Evolutionary conservation across 176 grass and related monocot genomes (phyloP).

Genomic region (Chrysopogon serrulatus): DNA sequence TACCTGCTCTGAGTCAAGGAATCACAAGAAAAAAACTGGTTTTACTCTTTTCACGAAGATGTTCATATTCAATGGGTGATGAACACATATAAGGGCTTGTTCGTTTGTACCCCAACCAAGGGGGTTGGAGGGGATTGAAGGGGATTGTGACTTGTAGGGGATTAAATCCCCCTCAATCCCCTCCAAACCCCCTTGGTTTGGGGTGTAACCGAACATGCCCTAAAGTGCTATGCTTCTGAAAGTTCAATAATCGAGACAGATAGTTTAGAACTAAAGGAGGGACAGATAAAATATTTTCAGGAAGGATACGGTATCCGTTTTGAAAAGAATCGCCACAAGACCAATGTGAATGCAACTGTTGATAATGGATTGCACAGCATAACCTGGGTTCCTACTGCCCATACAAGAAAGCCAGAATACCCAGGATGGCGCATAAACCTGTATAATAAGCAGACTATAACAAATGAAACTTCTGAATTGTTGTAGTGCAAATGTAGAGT

Average conservation of each 20-base stretch:
- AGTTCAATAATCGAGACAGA: not conserved
- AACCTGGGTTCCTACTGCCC: conserved; percentile 89
- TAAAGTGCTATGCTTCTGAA: not conserved
- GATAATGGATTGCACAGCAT: conserved; percentile 94
- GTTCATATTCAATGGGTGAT: not conserved
- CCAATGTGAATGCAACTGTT: conserved; percentile 44
- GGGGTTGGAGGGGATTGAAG: too few relatives aligned
- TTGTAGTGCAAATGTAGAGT: not conserved
- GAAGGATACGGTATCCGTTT: conserved; percentile 88
- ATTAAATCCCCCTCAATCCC: too few relatives aligned
- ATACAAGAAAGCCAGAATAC: conserved; percentile 86
- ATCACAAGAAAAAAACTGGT: conserved; percentile 26
- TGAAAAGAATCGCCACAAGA: conserved; percentile 81
- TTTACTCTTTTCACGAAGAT: not conserved
- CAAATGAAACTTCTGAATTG: not conserved
- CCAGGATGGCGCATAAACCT: conserved; percentile 92
- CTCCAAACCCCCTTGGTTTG: too few relatives aligned
- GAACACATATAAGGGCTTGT: not conserved
- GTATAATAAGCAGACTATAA: conserved; percentile 24
- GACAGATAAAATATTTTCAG: not conserved
- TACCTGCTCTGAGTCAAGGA: conserved; percentile 69
- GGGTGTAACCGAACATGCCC: too few relatives aligned
- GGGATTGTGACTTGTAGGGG: too few relatives aligned
- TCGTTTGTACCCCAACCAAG: too few relatives aligned
- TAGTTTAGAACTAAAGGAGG: not conserved